A percentile compares a stretch with the other conserved stretches of the same genome.
Conservation (phyloP, 441 rosid genomes). For the Croton laevigatus region DNA sequence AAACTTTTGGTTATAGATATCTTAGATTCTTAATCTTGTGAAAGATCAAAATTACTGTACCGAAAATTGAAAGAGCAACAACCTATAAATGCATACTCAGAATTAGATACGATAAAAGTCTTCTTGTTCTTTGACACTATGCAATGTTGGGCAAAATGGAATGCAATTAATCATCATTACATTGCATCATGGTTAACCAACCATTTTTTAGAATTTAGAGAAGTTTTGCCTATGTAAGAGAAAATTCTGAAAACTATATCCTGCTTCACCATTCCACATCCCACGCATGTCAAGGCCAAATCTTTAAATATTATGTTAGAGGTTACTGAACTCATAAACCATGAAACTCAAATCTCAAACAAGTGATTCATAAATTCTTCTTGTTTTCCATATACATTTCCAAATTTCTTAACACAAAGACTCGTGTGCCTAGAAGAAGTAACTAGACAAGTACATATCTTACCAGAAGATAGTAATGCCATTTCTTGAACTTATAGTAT, state of each 20-base stretch:
- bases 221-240: not conserved
- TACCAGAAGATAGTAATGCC: conserved; percentile 99
- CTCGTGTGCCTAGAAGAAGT: not conserved
- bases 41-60: not conserved
- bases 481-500: conserved; percentile 88
- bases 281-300: not conserved
- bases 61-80: not conserved
- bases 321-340: not conserved
- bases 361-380: not conserved
- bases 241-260: not conserved
- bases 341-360: not conserved
- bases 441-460: conserved; percentile 21
- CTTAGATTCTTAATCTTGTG: not conserved
- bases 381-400: not conserved
- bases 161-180: too few species aligned
- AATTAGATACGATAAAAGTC: not conserved
- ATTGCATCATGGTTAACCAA: too few species aligned
- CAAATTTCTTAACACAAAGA: not conserved
- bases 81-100: not conserved
- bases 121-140: not conserved
- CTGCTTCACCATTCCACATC: not conserved
- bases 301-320: not conserved
- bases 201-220: too few species aligned
- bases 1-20: not conserved
- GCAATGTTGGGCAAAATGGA: too few species aligned